Percentiles rank a stretch among this genome's conserved stretches.
Conservation (phyloP, 169 alveolate species). For the Plasmodium gonderi region DNA sequence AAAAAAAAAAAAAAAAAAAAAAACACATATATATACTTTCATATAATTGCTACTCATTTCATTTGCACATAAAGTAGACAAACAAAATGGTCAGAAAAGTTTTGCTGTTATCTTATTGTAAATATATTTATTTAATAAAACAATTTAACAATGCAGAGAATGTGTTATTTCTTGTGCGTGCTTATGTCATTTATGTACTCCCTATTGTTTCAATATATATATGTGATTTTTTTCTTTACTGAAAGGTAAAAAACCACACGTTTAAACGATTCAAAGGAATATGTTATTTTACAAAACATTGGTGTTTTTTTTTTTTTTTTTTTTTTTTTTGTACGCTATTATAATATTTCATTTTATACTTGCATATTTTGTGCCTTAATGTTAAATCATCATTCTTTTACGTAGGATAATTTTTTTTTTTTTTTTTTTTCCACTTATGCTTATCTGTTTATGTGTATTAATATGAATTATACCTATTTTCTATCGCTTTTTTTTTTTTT, state of each 20-base stretch:
- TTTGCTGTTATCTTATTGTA: neutral
- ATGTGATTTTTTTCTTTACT: neutral
- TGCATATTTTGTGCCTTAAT: too few relatives aligned
- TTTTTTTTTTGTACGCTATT: neutral
- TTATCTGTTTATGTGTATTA: too few relatives aligned
- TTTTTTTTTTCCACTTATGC: too few relatives aligned
- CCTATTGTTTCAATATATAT: neutral
- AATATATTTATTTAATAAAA: neutral
- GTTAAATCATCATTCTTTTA: too few relatives aligned
- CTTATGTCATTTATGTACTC: neutral
- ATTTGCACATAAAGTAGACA: neutral
- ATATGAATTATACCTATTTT: too few relatives aligned
- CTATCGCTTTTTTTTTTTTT: too few relatives aligned
- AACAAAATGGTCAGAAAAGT: neutral
- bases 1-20: neutral
- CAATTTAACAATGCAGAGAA: neutral
- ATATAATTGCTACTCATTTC: neutral
- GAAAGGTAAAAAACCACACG: neutral
- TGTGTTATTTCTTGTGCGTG: neutral
- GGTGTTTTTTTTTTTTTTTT: too few relatives aligned
- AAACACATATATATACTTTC: neutral
- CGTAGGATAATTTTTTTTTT: too few relatives aligned
- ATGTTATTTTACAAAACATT: too few relatives aligned
- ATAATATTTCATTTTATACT: too few relatives aligned
- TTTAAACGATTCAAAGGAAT: neutral